Evolutionary conservation across 306 rosid species (phyloP), one percentile per base, ranked within the genome.

Genomic region (Malus fusca): DNA sequence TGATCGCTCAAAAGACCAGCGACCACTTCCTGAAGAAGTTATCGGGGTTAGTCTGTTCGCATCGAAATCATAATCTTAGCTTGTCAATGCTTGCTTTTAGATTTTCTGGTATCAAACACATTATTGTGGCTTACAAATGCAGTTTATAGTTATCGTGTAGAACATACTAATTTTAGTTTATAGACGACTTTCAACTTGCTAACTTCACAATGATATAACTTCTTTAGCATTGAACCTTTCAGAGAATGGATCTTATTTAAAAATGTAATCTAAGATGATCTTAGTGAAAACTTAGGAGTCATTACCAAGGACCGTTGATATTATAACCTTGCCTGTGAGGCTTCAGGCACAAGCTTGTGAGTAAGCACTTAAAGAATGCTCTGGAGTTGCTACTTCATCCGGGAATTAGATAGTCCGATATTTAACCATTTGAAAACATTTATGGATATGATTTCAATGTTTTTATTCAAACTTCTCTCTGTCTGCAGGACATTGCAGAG

Each of bases 1-100:
- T 85, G 99, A 96, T 77, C 93, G 99, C 70, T 82, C 98, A 4
- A 96, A 77, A 79, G 97, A 96, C 82, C 99, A 92, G 81, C 92
- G 98, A 22, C 98, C 99, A 3, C 87, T 85, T 80, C 94, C 97
- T 19, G 99, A 96, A 79, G 99, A 96, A 89, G 97, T 96, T 65
- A 82, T 92, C 46, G 98, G 98, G 85, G 99, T 96, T 74, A 79
- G 88, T 75, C 77, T 28, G 15, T 6, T 28, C 12, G 0, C 66
- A 14, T 68, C 78, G 62, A 61, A 76, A 25, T 42, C 75, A 73
- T 43, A 28, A 69, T 82, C 79, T 75, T 79, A 37, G 76, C 70
- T 66, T 74, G 28, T 22, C 59, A 59, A 61, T 52, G 40, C 76
- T 43, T 66, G 31, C 26, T 33, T 17, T 19, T 11, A 8, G 26